A percentile compares a stretch with the other conserved stretches of the same genome.
phyloP scores from a whole-genome alignment of 495 filamentous ascomycete species.

The Durotheca rogersii region DNA sequence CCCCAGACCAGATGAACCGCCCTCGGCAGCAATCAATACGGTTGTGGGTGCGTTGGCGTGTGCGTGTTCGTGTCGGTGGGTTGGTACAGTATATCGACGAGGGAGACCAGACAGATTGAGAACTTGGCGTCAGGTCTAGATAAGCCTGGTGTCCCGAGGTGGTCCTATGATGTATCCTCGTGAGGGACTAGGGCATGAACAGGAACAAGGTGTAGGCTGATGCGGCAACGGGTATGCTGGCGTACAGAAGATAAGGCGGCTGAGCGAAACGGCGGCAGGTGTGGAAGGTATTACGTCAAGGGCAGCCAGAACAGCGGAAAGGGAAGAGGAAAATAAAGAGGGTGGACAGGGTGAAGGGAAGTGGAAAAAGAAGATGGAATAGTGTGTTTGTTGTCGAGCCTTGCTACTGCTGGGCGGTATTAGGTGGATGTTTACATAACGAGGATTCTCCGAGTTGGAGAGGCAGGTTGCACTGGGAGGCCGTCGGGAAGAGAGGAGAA shows the following conservation, averaged over 20 bases:
- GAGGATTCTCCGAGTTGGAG: constrained; percentile 1
- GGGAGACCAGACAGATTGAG: neutral
- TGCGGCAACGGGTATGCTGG: constrained; percentile 17
- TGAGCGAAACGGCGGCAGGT: too few relatives aligned
- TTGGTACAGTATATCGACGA: constrained; percentile 9
- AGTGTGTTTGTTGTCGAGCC: constrained; percentile 14
- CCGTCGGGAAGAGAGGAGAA: constrained; percentile 19
- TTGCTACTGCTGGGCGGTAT: constrained; percentile 12
- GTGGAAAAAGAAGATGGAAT: constrained; percentile 1
- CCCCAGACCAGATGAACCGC: neutral
- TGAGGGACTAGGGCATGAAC: constrained; percentile 27
- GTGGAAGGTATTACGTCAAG: too few relatives aligned
- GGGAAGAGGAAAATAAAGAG: constrained; percentile 8
- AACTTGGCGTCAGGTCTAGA: constrained; percentile 16
- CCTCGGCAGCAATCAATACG: neutral
- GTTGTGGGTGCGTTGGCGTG: too few relatives aligned
- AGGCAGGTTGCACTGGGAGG: constrained; percentile 18
- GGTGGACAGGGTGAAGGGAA: neutral
- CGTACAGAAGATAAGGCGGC: constrained; percentile 17
- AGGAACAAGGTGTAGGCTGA: constrained; percentile 22
- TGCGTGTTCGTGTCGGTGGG: too few relatives aligned
- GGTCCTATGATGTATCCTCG: constrained; percentile 35
- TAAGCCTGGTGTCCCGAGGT: constrained; percentile 24
- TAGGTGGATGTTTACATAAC: constrained; percentile 3
- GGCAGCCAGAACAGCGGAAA: too few relatives aligned